phyloP scores from a whole-genome alignment of 768 basidiomycete genomes.

The Boletus insuetus region DNA sequence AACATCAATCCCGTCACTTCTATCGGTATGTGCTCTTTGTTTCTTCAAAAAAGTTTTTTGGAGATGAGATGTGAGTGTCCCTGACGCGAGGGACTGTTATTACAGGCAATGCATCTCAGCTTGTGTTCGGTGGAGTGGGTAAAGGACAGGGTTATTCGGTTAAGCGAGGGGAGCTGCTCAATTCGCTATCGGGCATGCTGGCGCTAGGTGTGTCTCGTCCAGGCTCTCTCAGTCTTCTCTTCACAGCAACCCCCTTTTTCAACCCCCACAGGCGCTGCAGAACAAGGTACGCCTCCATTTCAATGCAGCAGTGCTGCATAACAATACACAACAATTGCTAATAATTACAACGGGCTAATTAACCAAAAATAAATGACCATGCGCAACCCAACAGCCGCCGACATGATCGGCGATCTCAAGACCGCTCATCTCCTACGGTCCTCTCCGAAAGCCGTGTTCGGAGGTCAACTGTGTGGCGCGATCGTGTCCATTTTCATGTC shows the following conservation, averaged over 20 bases:
- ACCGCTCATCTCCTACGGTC: slow-evolving; percentile 67
- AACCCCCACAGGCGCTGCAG: slow-evolving; percentile 18
- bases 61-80: neutral
- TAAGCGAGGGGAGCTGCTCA: slow-evolving; percentile 16
- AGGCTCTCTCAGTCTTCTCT: neutral
- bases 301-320: neutral
- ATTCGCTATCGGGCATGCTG: slow-evolving; percentile 28
- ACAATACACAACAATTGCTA: no score
- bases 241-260: neutral
- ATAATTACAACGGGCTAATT: no score
- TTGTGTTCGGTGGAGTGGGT: slow-evolving; percentile 60
- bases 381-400: slow-evolving; percentile 34
- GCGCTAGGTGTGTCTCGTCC: no score
- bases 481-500: slow-evolving; percentile 60
- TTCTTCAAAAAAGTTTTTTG: no score
- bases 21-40: slow-evolving; percentile 33
- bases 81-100: neutral
- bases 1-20: slow-evolving; percentile 63
- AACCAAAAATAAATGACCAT: no score
- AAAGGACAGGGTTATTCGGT: slow-evolving; percentile 40
- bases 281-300: slow-evolving; percentile 17
- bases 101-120: slow-evolving; percentile 48
- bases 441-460: slow-evolving; percentile 61
- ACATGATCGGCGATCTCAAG: slow-evolving; percentile 69
- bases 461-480: slow-evolving; percentile 56